Base-by-base conservation (phyloP, 2,329 filamentous ascomycete genomes). In the Fusarium vanettenii region DNA sequence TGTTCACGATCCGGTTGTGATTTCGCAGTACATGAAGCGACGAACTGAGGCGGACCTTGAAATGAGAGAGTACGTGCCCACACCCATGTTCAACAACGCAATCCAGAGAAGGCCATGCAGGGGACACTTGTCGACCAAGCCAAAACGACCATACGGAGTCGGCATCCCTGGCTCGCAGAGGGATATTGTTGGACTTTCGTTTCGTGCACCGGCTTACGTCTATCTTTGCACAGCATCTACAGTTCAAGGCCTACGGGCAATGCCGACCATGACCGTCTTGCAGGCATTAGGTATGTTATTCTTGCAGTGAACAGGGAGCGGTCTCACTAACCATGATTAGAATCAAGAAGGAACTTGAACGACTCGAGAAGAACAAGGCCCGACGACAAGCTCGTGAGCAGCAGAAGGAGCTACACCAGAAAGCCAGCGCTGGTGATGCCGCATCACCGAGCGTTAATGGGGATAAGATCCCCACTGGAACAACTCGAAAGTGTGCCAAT, bases 401-500 rank as follows among this genome's bases (percentile, higher is more conserved):
- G 80, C 93, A 95, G 79, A 98, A 97, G 83, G 92, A 91, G 78
- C 84, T 90, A 62, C 87, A 88, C 73, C 87, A 88, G 22, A 85
- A 84, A 66, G 81, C 82, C 57, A 82, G 80, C 69, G 76, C 80
- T 48, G 85, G 83, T 60, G 87, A 87, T 60, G 86, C 86, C 39
- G 86, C 82, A 57, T 90, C 89, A 33, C 89, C 89, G 27, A 88
- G 88, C 69, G 78, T 81, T 33, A 75, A 70, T 66, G 80, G 80
- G 27, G 89, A 88, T 80, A 89, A 90, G 80, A 85, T 88, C 78
- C 86, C 87, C 69, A 89, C 86, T 57, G 91, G 92, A 71, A 97
- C 94, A 66, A 93, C 93, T 37, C 90, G 97, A 79, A 98, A 98
- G 86, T 99, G 97, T 85, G 97, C 97, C 76, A 98, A 98, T 84